Evolutionary conservation across 441 rosid genomes (phyloP).

Genomic region (Breynia disticha): DNA sequence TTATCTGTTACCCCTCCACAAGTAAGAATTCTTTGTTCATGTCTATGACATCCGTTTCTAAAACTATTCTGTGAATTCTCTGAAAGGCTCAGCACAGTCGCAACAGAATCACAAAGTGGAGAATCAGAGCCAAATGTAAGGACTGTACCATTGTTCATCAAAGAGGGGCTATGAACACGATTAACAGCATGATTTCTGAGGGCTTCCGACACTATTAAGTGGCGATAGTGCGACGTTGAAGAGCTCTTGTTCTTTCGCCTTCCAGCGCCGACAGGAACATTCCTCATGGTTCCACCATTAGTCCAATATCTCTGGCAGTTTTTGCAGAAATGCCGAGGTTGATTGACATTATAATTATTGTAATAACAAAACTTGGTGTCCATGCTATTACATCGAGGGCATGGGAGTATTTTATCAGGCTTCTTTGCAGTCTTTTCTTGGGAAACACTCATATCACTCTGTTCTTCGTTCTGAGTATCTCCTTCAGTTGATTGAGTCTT

Average conservation of each 20-base stretch:
- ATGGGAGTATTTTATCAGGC: slow-evolving; percentile 61
- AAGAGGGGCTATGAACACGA: slow-evolving; percentile 26
- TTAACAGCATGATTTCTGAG: slow-evolving; percentile 20
- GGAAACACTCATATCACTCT: slow-evolving; percentile 28
- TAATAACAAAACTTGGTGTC: slow-evolving; percentile 71
- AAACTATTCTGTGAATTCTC: slow-evolving; percentile 21
- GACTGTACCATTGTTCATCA: slow-evolving; percentile 31
- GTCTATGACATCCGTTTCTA: slow-evolving; percentile 23
- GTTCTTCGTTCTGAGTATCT: slow-evolving; percentile 26
- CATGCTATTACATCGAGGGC: slow-evolving; percentile 61
- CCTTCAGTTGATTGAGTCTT: slow-evolving; percentile 22
- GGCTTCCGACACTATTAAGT: slow-evolving; percentile 35
- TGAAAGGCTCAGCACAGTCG: slow-evolving; percentile 32
- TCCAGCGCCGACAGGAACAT: slow-evolving; percentile 72
- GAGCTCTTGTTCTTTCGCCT: slow-evolving; percentile 50
- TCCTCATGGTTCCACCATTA: slow-evolving; percentile 74
- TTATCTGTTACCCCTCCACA: slow-evolving; percentile 16
- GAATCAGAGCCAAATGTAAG: slow-evolving; percentile 43
- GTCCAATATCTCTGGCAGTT: slow-evolving; percentile 82
- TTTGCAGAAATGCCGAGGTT: slow-evolving; percentile 74
- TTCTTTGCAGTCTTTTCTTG: slow-evolving; percentile 36
- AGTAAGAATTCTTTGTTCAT: slow-evolving; percentile 13
- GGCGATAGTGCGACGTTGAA: slow-evolving; percentile 36
- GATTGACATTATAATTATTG: slow-evolving; percentile 65
- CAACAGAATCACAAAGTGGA: slow-evolving; percentile 39